Evolutionary conservation across 805 yeast species (phyloP).

Genomic region (Saturnispora zaruensis): DNA sequence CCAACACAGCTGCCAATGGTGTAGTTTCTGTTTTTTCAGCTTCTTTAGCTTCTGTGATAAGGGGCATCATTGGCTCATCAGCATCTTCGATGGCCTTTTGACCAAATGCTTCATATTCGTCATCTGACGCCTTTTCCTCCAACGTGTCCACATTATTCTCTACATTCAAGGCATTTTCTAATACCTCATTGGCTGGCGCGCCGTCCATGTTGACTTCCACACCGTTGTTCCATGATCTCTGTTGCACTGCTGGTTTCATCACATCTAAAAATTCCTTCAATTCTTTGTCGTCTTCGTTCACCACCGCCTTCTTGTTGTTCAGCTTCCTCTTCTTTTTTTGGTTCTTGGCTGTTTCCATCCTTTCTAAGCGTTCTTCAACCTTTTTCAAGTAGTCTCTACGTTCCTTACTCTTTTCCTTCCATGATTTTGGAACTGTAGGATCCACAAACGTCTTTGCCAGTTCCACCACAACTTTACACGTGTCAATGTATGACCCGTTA

Average conservation of each 20-base stretch:
- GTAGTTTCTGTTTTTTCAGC: slow-evolving; percentile 50
- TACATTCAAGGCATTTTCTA: slow-evolving; percentile 35
- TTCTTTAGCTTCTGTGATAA: slow-evolving; percentile 31
- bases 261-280: slow-evolving; percentile 75
- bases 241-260: slow-evolving; percentile 66
- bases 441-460: slow-evolving; percentile 82
- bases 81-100: slow-evolving; percentile 24
- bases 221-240: slow-evolving; percentile 71
- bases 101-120: slow-evolving; percentile 42
- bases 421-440: slow-evolving; percentile 65
- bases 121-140: slow-evolving; percentile 36
- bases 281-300: slow-evolving; percentile 53
- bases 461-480: slow-evolving; percentile 69
- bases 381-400: slow-evolving; percentile 44
- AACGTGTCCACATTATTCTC: slow-evolving; percentile 4
- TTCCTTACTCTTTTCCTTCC: slow-evolving; percentile 41
- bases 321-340: slow-evolving; percentile 31
- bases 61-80: slow-evolving; percentile 23
- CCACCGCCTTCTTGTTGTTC: slow-evolving; percentile 40
- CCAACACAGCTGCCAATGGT: slow-evolving; percentile 22
- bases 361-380: slow-evolving; percentile 41
- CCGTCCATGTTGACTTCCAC: slow-evolving; percentile 38
- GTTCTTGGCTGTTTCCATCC: slow-evolving; percentile 39
- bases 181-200: slow-evolving; percentile 36
- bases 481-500: slow-evolving; percentile 72